Percentiles rank a stretch among this genome's conserved stretches.
phyloP scores from a whole-genome alignment of 1,284 basidiomycete genomes.

The Athelia sp. region DNA sequence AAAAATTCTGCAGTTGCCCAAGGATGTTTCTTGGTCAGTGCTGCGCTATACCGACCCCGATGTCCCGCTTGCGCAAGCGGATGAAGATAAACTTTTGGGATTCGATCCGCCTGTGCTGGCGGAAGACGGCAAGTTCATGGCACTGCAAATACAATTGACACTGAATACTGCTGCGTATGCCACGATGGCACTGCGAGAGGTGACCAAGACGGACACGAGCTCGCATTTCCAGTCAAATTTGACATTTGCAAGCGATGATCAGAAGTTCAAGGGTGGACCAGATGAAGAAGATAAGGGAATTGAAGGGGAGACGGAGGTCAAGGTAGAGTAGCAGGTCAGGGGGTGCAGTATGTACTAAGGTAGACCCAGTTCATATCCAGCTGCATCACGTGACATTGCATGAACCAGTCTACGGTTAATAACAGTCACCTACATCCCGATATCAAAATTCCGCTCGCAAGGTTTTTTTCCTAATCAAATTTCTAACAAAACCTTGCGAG shows the following conservation, averaged over 20 bases:
- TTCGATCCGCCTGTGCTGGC: conserved; percentile 66
- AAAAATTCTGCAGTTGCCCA: conserved; percentile 83
- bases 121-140: conserved; percentile 76
- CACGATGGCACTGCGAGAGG: conserved; percentile 92
- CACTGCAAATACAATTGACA: conserved; percentile 76
- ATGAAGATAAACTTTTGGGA: conserved; percentile 87
- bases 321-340: conserved; percentile 6
- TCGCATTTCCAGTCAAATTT: conserved; percentile 81
- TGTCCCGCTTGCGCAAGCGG: conserved; percentile 85
- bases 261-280: conserved; percentile 57
- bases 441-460: no score
- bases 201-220: conserved; percentile 90
- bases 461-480: no score
- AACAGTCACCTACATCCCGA: no score
- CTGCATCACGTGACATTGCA: no score
- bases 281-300: conserved; percentile 23
- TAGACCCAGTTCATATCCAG: no score
- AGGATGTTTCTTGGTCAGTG: conserved; percentile 74
- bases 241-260: conserved; percentile 80
- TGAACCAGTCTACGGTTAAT: no score
- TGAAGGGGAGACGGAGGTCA: conserved; percentile 18
- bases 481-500: no score
- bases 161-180: conserved; percentile 90
- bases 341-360: no score
- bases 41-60: conserved; percentile 92